Evolutionary conservation across 2,329 filamentous ascomycete species (phyloP), one percentile per base, ranked within the genome.

Genomic region (Bipolaris bicolor): DNA sequence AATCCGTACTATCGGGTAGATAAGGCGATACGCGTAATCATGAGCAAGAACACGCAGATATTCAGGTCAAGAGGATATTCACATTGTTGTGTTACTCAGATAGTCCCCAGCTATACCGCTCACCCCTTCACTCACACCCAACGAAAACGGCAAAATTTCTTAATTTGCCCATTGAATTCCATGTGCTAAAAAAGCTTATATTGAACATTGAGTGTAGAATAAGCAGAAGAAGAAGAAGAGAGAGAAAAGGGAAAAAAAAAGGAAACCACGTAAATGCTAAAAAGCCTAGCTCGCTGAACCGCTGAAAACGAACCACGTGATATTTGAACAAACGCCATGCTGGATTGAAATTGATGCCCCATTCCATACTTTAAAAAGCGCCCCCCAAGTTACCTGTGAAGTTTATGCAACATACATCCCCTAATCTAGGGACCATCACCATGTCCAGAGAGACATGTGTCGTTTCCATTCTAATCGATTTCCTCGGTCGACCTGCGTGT

Each of bases 261-360:
- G 29, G 3, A 24, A 29, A 29, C 26, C 18, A 44, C 7, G 15
- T 11, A 47, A 49, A 59, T 60, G 56, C 56, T 49, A 63, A 63
- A 56, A 63, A 56, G 56, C 60, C 49, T 52, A 49, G 20, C 57
- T 50, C 49, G 58, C 62, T 63, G 29, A 61, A 65, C 33, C 52
- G 56, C 58, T 58, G 50, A 61, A 26, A 20, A 20, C 49, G 16
- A 29, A 40, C 55, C 52, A 53, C 18, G 34, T 54, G 22, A 44
- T 44, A 24, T 31, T 50, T 31, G 26, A 26, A 26, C 48, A 4
- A 60, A 65, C 60, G 57, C 62, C 64, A 52, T 59, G 49, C 55
- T 54, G 52, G 47, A 50, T 24, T 10, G 20, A 24, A 26, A 26
- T 9, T 26, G 22, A 49, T 39, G 7, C 56, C 50, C 54, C 63